Conservation (phyloP, 495 filamentous ascomycete species). For the Penicillium simplicissimum region DNA sequence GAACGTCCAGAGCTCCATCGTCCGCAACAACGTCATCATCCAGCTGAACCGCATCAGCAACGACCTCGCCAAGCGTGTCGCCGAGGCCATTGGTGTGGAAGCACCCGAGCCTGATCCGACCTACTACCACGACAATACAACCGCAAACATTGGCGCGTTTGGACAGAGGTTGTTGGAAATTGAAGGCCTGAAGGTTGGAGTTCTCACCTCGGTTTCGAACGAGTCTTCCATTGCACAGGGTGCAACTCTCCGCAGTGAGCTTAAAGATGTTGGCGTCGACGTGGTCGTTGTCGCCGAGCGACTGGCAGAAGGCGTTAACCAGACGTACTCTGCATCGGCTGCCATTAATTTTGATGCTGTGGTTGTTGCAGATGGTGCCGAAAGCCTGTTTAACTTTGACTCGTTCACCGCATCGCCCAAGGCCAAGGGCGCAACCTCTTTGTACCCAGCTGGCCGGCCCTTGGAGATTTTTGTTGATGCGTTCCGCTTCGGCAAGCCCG, state of each 20-base stretch:
- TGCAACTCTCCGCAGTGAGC: conserved; percentile 41
- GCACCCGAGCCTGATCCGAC: conserved; percentile 58
- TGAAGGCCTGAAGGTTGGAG: conserved; percentile 65
- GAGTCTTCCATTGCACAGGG: conserved; percentile 48
- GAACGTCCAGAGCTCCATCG: conserved; percentile 54
- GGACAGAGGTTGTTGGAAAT: conserved; percentile 57
- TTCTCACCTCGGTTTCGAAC: conserved; percentile 55
- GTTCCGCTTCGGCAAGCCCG: conserved; percentile 72
- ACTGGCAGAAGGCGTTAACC: conserved; percentile 56
- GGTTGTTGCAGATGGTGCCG: conserved; percentile 58
- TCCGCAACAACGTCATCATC: conserved; percentile 59
- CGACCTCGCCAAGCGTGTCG: conserved; percentile 67
- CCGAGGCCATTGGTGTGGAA: conserved; percentile 57
- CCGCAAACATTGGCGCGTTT: conserved; percentile 62
- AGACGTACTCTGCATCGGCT: conserved; percentile 71
- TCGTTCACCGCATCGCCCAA: conserved; percentile 32
- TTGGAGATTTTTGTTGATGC: conserved; percentile 64
- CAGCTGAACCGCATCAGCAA: conserved; percentile 74
- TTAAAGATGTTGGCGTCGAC: conserved; percentile 52
- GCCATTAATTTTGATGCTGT: conserved; percentile 73
- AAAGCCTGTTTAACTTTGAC: conserved; percentile 49
- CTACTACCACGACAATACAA: conserved; percentile 73
- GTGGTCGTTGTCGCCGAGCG: conserved; percentile 64
- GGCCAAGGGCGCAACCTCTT: conserved; percentile 39
- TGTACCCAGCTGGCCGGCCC: conserved; percentile 66